These are phyloP conservation scores for Didymella glomerata DNA, from an alignment of 2,329 filamentous ascomycete species.

Conservation along the genomic window DNA sequence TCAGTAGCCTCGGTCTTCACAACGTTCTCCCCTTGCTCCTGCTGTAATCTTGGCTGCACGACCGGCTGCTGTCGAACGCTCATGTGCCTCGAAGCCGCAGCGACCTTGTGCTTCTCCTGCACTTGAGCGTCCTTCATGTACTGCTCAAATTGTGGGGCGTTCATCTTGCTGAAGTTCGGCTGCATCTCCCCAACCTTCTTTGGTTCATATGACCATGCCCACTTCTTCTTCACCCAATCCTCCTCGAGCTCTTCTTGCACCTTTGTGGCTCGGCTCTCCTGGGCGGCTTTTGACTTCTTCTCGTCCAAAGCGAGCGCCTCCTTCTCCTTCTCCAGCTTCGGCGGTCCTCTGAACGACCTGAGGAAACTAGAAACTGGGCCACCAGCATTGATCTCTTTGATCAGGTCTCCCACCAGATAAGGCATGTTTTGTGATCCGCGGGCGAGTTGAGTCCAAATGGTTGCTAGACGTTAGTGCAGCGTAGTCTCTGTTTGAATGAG, in stretches of 20 bases:
- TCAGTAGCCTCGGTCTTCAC: background rate
- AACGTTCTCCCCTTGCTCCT: background rate
- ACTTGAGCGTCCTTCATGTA: slow-evolving; percentile 3
- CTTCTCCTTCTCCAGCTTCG: background rate
- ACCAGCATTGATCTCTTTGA: background rate
- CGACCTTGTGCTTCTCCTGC: background rate
- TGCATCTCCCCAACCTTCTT: slow-evolving; percentile 1
- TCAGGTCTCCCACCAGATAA: background rate
- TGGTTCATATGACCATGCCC: background rate
- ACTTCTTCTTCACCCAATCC: slow-evolving; percentile 2
- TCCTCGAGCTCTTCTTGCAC: background rate
- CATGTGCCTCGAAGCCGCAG: background rate
- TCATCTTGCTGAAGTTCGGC: slow-evolving; percentile 4
- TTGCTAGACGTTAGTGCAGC: background rate
- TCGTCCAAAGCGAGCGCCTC: background rate
- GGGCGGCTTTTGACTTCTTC: background rate
- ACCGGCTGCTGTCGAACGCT: background rate
- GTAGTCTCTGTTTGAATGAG: background rate
- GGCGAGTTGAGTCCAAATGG: background rate
- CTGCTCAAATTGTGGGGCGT: background rate
- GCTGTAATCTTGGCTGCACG: background rate
- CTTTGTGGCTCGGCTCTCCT: background rate
- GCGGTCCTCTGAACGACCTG: background rate
- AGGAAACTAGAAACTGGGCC: slow-evolving; percentile 1
- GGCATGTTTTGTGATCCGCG: background rate